Evolutionary conservation across 2,329 filamentous ascomycete species (phyloP).

Genomic region (Colletotrichum chrysophilum): DNA sequence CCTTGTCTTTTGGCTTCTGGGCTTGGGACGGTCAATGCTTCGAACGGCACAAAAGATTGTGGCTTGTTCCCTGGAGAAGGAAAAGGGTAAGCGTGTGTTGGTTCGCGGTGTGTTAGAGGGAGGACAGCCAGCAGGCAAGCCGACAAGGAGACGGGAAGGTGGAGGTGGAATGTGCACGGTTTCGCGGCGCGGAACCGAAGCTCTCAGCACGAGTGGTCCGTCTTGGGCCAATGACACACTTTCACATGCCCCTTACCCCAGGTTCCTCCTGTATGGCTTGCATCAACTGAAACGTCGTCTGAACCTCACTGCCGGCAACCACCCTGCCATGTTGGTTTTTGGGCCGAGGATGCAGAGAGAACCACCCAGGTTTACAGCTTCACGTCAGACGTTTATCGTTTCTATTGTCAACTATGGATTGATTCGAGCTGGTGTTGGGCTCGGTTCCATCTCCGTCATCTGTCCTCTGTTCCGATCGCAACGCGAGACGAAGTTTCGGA

Average conservation of each 20-base stretch:
- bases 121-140: not conserved
- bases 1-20: not conserved
- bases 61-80: not conserved
- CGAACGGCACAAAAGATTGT: not conserved
- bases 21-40: conserved; percentile 11
- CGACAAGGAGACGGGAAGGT: not conserved
- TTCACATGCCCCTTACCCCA: conserved; percentile 12
- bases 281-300: conserved; percentile 10
- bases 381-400: conserved; percentile 4
- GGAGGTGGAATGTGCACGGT: conserved; percentile 21
- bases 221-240: conserved; percentile 17
- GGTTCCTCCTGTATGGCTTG: not conserved
- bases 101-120: not conserved
- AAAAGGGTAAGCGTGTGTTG: not conserved
- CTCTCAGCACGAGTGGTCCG: not conserved
- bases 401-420: conserved; percentile 8
- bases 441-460: conserved; percentile 1
- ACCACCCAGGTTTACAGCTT: not conserved
- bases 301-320: not conserved
- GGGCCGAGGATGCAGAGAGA: not conserved
- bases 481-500: conserved; percentile 3
- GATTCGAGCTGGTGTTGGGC: not conserved
- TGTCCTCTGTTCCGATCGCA: not conserved
- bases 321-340: not conserved
- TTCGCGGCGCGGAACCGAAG: conserved; percentile 2